Evolutionary conservation across 2,329 filamentous ascomycete genomes (phyloP), one percentile per base, ranked within the genome.

Genomic region (Arthrobotrys iridis): DNA sequence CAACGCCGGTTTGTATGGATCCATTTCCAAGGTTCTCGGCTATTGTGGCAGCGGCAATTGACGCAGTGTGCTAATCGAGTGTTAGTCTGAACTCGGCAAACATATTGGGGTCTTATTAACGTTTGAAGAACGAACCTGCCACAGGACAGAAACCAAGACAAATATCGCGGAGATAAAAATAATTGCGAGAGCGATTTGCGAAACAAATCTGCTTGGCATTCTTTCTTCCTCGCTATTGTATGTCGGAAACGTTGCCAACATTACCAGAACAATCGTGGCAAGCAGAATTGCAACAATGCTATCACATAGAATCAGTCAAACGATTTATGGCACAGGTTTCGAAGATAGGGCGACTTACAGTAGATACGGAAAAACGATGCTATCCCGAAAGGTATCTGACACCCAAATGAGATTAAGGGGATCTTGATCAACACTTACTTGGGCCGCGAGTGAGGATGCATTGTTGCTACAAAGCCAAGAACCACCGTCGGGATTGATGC

Each of bases 281-380:
- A 99, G 93, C 82, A 99, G 92, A 81, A 98, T 93, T 81, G 95
- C 95, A 81, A 99, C 93, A 85, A 99, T 99, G 77, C 92, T 95
- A 78, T 26, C 10, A 46, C 11, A 8, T 41, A 7, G 10, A 13
- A 26, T 48, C 3, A 37, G n/a, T 10, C 30, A 46, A 13, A 55
- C 2, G 18, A 15, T 4, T n/a, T 15, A 28, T 26, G n/a, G 35
- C 22, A 13, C 20, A 28, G 33, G 24, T n/a, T n/a, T n/a, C n/a
- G n/a, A n/a, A n/a, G n/a, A n/a, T n/a, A 5, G 24, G n/a, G 4
- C 24, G 11, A 85, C 91, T 85, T 83, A 95, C 91, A 99, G 90
- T 18, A 99, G 85, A 81, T 98, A 99, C 7, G 95, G 95, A 82
- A 99, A 99, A 46, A 99, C 94, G 82, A 99, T 95, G 84, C 93